phyloP scores from a whole-genome alignment of 1,284 basidiomycete genomes.

The Chondrostereum purpureum region DNA sequence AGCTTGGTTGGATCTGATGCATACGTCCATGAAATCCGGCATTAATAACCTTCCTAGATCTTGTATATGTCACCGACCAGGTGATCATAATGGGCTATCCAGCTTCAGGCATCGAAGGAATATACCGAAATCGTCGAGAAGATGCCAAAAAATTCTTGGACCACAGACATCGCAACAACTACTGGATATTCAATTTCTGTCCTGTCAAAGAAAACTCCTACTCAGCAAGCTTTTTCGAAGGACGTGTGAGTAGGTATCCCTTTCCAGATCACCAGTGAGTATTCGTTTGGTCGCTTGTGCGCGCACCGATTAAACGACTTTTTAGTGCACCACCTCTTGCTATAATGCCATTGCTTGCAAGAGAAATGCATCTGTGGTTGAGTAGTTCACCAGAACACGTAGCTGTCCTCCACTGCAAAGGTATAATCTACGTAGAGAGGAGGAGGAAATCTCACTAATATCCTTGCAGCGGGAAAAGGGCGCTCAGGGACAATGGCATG shows the following conservation, averaged over 20 bases:
- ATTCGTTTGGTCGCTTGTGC: background rate
- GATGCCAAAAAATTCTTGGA: constrained; percentile 78
- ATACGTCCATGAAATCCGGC: background rate
- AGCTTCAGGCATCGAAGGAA: constrained; percentile 69
- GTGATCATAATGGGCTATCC: constrained; percentile 91
- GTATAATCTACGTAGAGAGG: constrained; percentile 26
- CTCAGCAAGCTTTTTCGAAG: constrained; percentile 51
- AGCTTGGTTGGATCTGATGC: constrained; percentile 43
- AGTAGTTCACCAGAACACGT: constrained; percentile 62
- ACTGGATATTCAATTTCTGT: constrained; percentile 84
- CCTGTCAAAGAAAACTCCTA: constrained; percentile 72
- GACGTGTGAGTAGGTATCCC: constrained; percentile 76
- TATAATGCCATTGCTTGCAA: constrained; percentile 68
- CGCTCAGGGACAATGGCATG: constrained; percentile 80
- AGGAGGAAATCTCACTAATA: background rate
- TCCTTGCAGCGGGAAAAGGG: constrained; percentile 63
- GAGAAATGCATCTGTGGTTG: constrained; percentile 79
- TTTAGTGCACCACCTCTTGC: constrained; percentile 76
- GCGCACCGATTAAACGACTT: constrained; percentile 5
- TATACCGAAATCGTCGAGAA: constrained; percentile 77
- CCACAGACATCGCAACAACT: constrained; percentile 67
- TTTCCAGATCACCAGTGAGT: constrained; percentile 85
- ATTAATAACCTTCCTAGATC: constrained; percentile 36
- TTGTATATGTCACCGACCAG: constrained; percentile 77
- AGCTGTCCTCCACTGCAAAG: constrained; percentile 87